Base-by-base conservation (phyloP, 2,329 filamentous ascomycete genomes). In the Xylariaceae sp. region DNA sequence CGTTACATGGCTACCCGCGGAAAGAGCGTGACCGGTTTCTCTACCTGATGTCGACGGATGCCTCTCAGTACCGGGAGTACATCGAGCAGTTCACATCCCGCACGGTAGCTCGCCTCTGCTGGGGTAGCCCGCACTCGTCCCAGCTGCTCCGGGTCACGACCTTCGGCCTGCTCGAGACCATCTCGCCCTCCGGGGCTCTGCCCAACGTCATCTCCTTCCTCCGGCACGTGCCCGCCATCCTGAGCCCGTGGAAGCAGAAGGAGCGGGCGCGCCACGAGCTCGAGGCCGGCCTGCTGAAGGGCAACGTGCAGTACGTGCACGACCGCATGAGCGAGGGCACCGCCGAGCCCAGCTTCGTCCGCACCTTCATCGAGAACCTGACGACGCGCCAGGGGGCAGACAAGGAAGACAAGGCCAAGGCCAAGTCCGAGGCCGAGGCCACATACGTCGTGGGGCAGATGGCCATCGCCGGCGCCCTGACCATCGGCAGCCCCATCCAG, bases 1-100 rank as follows among this genome's bases (percentile, higher is more conserved):
- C 51, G 2, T 50, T 68, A 5, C 60, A 67, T 43, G 45, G 50
- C 10, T 69, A 68, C 38, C 65, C 65, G 3, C 53, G 56, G 1
- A 52, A 53, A 25, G 65, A 69, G 49, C 58, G 54, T 6, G 65
- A 72, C 34, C 59, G 61, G 2, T 64, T 68, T 36, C 49, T 69
- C 12, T 63, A 63, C 31, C 55, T 64, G 4, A 51, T 69, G 27
- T 56, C 49, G 5, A 51, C 50, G 14, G 55, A 64, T 15, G 53
- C 64, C 2, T 47, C 48, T n/a, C 57, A 62, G 21, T 70, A 68
- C 40, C 52, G 60, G 23, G 62, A 66, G 40, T 63, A 59, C 41
- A 52, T 68, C 31, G 66, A 70, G 50, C 63, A 68, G 41, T 65
- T 67, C 47, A 68, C 66, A 5, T 53, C 56, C 15, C 58, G 65